phyloP scores from a whole-genome alignment of 495 filamentous ascomycete genomes.

The Bryoglossum gracile region DNA sequence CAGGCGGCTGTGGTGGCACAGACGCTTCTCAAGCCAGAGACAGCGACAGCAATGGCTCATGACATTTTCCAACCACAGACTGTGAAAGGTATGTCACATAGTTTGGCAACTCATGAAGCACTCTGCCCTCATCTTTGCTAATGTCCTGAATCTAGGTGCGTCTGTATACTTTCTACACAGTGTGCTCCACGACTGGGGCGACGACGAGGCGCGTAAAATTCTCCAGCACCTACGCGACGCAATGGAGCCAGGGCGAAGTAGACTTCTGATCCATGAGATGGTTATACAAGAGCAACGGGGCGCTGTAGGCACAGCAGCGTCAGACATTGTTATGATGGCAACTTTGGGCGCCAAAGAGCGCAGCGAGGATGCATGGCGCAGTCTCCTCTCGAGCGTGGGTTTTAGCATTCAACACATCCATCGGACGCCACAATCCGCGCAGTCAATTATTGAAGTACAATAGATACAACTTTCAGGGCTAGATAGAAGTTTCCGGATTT shows the following conservation, averaged over 20 bases:
- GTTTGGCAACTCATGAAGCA: not conserved
- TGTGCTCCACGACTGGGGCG: not conserved
- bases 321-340: not conserved
- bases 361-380: not conserved
- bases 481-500: not conserved
- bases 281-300: not conserved
- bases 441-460: not conserved
- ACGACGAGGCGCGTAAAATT: not conserved
- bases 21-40: not conserved
- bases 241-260: not conserved
- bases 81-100: not conserved
- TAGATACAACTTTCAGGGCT: not conserved
- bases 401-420: not conserved
- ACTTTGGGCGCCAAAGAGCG: not conserved
- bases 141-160: not conserved
- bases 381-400: not conserved
- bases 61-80: not conserved
- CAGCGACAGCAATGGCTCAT: not conserved
- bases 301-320: not conserved
- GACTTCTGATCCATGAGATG: not conserved
- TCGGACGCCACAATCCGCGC: not conserved
- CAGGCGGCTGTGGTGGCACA: not conserved
- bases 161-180: not conserved
- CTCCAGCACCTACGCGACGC: not conserved
- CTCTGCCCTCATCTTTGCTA: not conserved